Conservation (phyloP, 2,329 filamentous ascomycete genomes). For the Fusarium euwallaceae region DNA sequence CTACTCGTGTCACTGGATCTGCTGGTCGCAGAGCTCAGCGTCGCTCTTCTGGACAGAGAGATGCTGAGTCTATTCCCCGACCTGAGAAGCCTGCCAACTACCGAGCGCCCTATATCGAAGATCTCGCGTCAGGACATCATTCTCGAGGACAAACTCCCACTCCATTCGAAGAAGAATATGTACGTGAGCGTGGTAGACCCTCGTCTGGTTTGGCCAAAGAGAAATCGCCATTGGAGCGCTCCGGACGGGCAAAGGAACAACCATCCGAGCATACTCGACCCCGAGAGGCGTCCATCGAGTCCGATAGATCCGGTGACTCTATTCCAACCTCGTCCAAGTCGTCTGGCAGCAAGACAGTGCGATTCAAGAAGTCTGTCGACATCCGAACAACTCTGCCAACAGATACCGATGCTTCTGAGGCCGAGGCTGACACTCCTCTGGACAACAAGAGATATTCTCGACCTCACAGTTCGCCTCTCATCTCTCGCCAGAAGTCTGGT, state of each 20-base stretch:
- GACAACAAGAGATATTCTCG: not conserved
- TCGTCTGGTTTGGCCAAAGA: conserved; percentile 14
- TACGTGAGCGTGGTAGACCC: not conserved
- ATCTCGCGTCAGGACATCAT: conserved; percentile 29
- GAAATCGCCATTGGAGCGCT: conserved; percentile 16
- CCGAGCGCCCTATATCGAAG: conserved; percentile 47
- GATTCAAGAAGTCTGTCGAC: conserved; percentile 42
- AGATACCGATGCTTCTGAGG: conserved; percentile 28
- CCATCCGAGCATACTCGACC: not conserved
- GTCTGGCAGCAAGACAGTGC: conserved; percentile 44
- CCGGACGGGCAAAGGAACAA: conserved; percentile 1
- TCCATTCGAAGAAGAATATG: not conserved
- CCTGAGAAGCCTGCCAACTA: conserved; percentile 27
- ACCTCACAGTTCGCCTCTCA: conserved; percentile 30
- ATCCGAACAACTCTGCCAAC: conserved; percentile 28
- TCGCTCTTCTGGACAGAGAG: conserved; percentile 32
- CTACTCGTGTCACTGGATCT: conserved; percentile 44
- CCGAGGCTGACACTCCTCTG: conserved; percentile 21
- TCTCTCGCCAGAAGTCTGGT: conserved; percentile 16
- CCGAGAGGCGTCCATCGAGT: conserved; percentile 28
- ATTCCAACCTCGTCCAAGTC: conserved; percentile 40
- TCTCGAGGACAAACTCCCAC: conserved; percentile 7
- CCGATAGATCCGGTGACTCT: conserved; percentile 37
- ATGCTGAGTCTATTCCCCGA: conserved; percentile 25
- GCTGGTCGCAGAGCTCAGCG: conserved; percentile 48